Conservation (phyloP, 768 basidiomycete species). For the Panaeolus papilionaceus region DNA sequence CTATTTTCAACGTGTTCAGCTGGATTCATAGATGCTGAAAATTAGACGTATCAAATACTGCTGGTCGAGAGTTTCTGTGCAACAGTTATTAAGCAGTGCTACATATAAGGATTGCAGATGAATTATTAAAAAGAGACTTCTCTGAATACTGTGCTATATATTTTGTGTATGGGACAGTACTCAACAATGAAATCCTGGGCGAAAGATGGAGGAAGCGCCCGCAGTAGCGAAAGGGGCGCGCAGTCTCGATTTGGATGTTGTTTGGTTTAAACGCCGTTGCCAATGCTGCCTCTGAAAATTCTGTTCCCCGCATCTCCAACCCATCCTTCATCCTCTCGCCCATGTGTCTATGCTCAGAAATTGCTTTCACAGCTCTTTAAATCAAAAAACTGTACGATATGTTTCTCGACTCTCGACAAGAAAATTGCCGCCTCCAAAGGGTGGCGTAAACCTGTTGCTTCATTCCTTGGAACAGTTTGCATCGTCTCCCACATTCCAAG, state of each 20-base stretch:
- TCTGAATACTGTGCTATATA: too few relatives aligned
- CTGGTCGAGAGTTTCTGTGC: too few relatives aligned
- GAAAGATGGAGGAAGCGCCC: too few relatives aligned
- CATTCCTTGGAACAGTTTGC: background rate
- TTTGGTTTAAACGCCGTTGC: background rate
- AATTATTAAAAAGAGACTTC: too few relatives aligned
- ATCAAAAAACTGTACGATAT: background rate
- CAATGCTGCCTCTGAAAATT: background rate
- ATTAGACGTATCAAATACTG: too few relatives aligned
- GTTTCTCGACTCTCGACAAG: background rate
- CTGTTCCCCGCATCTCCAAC: background rate
- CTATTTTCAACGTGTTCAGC: too few relatives aligned
- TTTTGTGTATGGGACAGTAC: too few relatives aligned
- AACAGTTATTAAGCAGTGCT: too few relatives aligned
- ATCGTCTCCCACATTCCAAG: background rate
- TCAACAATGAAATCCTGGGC: too few relatives aligned
- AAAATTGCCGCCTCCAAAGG: background rate
- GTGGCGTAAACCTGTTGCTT: background rate
- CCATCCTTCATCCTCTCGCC: background rate
- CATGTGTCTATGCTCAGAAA: conserved; percentile 14
- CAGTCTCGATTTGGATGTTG: background rate
- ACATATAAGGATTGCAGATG: too few relatives aligned
- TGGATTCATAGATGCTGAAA: too few relatives aligned
- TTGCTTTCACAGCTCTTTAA: conserved; percentile 1
- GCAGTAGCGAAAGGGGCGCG: too few relatives aligned